Evolutionary conservation across 345 rosid genomes (phyloP).

Genomic region (Trapa bicornis): DNA sequence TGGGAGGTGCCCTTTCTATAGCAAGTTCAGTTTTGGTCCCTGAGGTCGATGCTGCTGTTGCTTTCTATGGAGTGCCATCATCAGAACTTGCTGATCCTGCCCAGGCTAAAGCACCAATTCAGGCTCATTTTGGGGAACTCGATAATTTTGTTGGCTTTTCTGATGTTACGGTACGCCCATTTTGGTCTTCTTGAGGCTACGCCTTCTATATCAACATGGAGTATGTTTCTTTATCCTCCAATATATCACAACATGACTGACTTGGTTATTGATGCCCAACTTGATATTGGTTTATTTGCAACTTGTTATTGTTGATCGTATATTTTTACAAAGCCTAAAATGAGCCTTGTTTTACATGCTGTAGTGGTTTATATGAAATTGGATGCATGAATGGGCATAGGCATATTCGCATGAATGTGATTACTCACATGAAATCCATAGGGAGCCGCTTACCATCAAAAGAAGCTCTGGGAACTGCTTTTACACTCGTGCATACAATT

Average conservation of each 20-base stretch:
- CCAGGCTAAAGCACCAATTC: conserved; percentile 73
- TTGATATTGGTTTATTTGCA: no score
- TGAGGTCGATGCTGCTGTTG: conserved; percentile 76
- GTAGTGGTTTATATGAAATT: no score
- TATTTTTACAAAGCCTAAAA: no score
- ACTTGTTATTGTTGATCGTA: no score
- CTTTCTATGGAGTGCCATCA: conserved; percentile 81
- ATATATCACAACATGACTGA: not conserved
- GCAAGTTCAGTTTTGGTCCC: conserved; percentile 89
- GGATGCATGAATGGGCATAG: no score
- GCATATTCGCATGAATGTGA: no score
- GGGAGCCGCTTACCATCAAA: no score
- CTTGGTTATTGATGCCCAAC: no score
- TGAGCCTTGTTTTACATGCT: no score
- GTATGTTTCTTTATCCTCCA: not conserved
- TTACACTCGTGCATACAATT: not conserved
- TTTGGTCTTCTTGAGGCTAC: not conserved
- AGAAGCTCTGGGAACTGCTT: not conserved
- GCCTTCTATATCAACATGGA: not conserved
- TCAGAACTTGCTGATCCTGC: conserved; percentile 74
- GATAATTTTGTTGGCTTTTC: conserved; percentile 73
- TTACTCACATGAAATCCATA: no score
- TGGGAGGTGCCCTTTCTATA: conserved; percentile 89
- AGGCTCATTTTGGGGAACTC: conserved; percentile 91
- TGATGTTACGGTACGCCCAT: conserved; percentile 55